Evolutionary conservation across 2,329 filamentous ascomycete genomes (phyloP).

Genomic region (Clonostachys chloroleuca): DNA sequence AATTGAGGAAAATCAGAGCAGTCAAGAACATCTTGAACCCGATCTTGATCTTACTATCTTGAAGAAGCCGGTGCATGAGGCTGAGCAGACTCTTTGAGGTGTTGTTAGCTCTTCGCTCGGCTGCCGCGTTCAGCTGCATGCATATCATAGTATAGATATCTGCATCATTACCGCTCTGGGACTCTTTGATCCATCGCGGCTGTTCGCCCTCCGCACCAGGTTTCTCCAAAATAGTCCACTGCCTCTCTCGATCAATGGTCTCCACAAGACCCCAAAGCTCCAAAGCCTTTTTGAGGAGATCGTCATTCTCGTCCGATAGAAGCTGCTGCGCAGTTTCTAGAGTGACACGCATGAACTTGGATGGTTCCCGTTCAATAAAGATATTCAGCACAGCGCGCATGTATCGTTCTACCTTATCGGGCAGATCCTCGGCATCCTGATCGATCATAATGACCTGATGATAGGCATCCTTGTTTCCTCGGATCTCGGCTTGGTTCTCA

Average conservation of each 20-base stretch:
- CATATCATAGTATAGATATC: constrained; percentile 58
- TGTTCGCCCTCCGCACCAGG: constrained; percentile 32
- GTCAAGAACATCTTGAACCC: constrained; percentile 59
- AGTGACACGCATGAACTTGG: constrained; percentile 54
- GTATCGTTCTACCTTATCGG: constrained; percentile 54
- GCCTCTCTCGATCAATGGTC: constrained; percentile 59
- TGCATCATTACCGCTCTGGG: constrained; percentile 39
- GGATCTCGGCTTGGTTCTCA: constrained; percentile 24
- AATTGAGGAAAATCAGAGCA: constrained; percentile 59
- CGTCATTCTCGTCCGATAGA: constrained; percentile 41
- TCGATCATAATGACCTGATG: constrained; percentile 51
- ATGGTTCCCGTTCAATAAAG: constrained; percentile 55
- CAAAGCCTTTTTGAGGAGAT: constrained; percentile 51
- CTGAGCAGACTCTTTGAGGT: constrained; percentile 55
- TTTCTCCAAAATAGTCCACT: constrained; percentile 53
- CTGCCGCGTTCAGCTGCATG: constrained; percentile 60
- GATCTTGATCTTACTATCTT: constrained; percentile 56
- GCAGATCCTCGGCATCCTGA: constrained; percentile 55
- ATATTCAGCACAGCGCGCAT: constrained; percentile 53
- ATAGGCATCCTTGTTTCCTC: constrained; percentile 23
- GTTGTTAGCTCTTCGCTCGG: constrained; percentile 57
- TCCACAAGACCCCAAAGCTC: constrained; percentile 64
- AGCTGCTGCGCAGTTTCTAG: constrained; percentile 48
- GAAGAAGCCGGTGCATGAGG: constrained; percentile 55
- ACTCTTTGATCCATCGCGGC: constrained; percentile 43